phyloP scores from a whole-genome alignment of 306 rosid species.

The Trifolium pratense region DNA sequence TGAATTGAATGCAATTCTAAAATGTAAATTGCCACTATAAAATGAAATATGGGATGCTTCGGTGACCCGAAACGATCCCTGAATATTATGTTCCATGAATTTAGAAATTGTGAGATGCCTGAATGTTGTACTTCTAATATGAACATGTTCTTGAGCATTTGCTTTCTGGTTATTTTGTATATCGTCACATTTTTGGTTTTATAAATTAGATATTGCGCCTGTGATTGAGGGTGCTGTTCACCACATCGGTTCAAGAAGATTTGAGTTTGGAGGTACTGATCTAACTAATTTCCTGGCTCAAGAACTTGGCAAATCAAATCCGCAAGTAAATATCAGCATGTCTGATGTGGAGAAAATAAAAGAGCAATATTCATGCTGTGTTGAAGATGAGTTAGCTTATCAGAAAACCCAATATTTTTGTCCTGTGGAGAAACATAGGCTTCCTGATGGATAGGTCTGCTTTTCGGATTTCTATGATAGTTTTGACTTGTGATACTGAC shows the following conservation, averaged over 20 bases:
- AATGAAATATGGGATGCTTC: too few relatives aligned
- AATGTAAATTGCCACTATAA: too few relatives aligned
- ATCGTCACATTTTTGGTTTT: constrained; percentile 34
- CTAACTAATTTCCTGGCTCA: constrained; percentile 80
- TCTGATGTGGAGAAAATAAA: constrained; percentile 86
- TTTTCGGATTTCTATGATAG: constrained; percentile 32
- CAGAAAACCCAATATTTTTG: constrained; percentile 60
- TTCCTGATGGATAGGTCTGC: constrained; percentile 96
- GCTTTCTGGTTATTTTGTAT: constrained; percentile 12
- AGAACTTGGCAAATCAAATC: constrained; percentile 85
- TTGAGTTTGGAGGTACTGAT: constrained; percentile 88
- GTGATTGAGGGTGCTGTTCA: constrained; percentile 97
- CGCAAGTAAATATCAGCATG: constrained; percentile 63
- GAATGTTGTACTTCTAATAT: constrained; percentile 5
- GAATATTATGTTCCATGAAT: too few relatives aligned
- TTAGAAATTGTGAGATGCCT: too few relatives aligned
- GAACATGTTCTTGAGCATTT: not conserved
- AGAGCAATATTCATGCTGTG: constrained; percentile 81
- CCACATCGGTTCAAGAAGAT: constrained; percentile 88
- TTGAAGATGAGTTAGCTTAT: constrained; percentile 91
- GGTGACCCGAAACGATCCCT: too few relatives aligned
- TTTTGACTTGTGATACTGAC: constrained; percentile 18
- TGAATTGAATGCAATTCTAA: too few relatives aligned
- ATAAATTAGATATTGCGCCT: constrained; percentile 82
- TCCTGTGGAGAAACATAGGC: constrained; percentile 75